Base-by-base conservation (phyloP, 768 basidiomycete genomes). In the Infundibulicybe gibba region DNA sequence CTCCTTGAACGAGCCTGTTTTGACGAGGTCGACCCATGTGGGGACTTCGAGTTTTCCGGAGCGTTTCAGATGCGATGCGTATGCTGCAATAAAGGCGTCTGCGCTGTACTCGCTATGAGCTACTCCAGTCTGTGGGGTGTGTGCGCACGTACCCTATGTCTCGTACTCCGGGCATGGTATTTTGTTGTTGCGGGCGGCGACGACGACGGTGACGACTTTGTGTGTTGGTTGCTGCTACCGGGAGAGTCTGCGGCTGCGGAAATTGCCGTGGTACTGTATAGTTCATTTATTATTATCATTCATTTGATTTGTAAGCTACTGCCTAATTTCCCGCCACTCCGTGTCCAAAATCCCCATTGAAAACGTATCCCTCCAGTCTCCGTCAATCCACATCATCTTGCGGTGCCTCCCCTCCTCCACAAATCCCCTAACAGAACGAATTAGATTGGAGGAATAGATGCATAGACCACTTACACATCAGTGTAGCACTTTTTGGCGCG, bases 11-110 rank as follows among this genome's bases (percentile, higher is more conserved):
- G 88, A 75, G 66, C 91, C 95, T 51, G 97, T 99, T 80, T 99
- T 99, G 67, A 99, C 97, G 60, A 97, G 75, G 70, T 97, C 95
- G 51, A 90, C 95, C 95, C 95, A 98, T 70, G 83, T 86, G 58
- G 95, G 95, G 51, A 98, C 90, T 76, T 99, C 94, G 63, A 99
- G 90, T 79, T 98, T 98, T 71, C 97, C 97, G 54, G 92, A 94
- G 57, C 94, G 88, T 77, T 97, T 97, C 65, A 97, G 79, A 72
- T 97, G 94, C 64, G 89, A 92, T 62, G 94, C 76, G 72, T 97
- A 97, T 59, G 94, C 94, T 52, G 79, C 61, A 70, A 97, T 97
- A 77, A 97, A 97, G 52, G 83, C 83, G 53, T 94, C 91, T 65
- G 94, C 89, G 72, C 94, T 97, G 67, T 37, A 51, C 50, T 48